phyloP scores from a whole-genome alignment of 164 flowering plant genomes.

The Liriodendron chinense region DNA sequence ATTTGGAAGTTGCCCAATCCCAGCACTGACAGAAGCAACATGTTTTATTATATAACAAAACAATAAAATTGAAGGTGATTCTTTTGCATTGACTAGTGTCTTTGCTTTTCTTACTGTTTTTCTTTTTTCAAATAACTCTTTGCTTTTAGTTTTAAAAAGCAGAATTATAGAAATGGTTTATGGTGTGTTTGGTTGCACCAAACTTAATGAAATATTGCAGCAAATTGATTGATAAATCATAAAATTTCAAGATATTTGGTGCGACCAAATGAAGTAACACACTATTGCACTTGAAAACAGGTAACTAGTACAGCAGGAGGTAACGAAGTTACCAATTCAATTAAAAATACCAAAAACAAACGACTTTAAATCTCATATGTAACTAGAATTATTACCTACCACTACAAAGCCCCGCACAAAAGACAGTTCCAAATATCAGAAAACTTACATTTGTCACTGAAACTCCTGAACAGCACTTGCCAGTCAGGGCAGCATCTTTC shows the following conservation, averaged over 20 bases:
- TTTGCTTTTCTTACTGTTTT: background rate
- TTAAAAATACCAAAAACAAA: background rate
- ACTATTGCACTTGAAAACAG: too few species aligned
- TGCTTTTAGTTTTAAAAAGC: background rate
- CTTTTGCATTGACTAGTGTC: background rate
- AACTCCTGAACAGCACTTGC: conserved; percentile 94
- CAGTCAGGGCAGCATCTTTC: conserved; percentile 94
- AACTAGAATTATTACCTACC: background rate
- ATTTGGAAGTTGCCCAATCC: background rate
- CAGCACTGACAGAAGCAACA: background rate
- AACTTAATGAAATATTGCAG: too few species aligned
- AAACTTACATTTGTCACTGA: conserved; percentile 85
- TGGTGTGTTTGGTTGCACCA: too few species aligned
- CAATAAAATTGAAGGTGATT: background rate
- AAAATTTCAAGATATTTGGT: too few species aligned
- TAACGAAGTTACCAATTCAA: background rate
- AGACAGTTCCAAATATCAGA: background rate
- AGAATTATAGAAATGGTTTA: background rate
- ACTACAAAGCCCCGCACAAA: background rate
- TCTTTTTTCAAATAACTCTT: too few species aligned
- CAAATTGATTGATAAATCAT: too few species aligned
- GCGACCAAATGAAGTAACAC: too few species aligned
- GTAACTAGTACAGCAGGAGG: background rate
- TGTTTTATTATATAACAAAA: too few species aligned
- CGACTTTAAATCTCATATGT: background rate